Percentiles rank a stretch among this genome's conserved stretches.
Evolutionary conservation across 306 rosid species (phyloP).

Genomic region (Boehmeria nivea): DNA sequence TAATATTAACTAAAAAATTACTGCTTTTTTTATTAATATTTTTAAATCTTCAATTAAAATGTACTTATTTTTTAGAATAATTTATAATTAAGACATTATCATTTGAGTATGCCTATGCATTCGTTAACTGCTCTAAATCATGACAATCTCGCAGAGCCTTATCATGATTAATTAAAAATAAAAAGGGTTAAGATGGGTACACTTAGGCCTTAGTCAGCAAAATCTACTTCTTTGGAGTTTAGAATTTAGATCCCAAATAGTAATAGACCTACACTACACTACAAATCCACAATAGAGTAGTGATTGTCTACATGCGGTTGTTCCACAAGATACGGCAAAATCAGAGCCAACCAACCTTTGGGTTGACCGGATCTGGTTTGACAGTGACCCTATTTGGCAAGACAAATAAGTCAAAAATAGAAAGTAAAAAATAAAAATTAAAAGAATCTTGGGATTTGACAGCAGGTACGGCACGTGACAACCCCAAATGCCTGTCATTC

Average conservation of each 20-base stretch:
- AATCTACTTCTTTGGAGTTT: neutral
- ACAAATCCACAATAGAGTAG: no score
- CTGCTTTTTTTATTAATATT: no score
- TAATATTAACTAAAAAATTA: neutral
- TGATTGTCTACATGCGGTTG: neutral
- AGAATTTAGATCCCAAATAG: no score
- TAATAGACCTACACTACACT: no score
- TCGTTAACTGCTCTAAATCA: neutral
- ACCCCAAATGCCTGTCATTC: constrained; percentile 10
- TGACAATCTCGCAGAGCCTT: neutral
- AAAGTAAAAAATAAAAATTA: neutral
- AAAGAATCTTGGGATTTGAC: constrained; percentile 11
- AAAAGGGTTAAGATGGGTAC: neutral
- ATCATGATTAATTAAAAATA: neutral
- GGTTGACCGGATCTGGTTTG: constrained; percentile 24
- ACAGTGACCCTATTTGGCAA: no score
- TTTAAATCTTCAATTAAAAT: no score
- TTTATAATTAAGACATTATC: neutral
- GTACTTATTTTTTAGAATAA: no score
- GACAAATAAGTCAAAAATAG: neutral
- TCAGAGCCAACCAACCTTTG: constrained; percentile 23
- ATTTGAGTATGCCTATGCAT: neutral
- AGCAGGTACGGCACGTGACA: constrained; percentile 37
- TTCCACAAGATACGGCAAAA: constrained; percentile 11
- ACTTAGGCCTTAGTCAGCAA: neutral